Conservation (phyloP, 2,329 filamentous ascomycete genomes). For the Ophiosphaerella narmari region DNA sequence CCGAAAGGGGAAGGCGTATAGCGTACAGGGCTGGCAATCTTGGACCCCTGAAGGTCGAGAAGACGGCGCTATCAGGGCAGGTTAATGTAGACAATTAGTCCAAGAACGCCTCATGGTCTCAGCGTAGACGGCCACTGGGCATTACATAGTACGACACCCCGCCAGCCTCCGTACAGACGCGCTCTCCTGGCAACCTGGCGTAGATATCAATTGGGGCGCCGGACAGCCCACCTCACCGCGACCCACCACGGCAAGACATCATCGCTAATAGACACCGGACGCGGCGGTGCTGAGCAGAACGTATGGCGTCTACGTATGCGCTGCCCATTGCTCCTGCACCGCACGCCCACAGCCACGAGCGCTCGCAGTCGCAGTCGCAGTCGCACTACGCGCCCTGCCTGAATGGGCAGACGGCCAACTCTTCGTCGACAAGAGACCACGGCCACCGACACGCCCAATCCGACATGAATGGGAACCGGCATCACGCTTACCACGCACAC, state of each 20-base stretch:
- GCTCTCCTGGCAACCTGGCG: neutral
- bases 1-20: slow-evolving; percentile 21
- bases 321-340: slow-evolving; percentile 44
- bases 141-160: neutral
- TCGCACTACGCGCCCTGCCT: slow-evolving; percentile 24
- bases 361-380: slow-evolving; percentile 49
- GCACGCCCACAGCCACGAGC: slow-evolving; percentile 43
- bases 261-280: slow-evolving; percentile 17
- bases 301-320: slow-evolving; percentile 54
- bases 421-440: slow-evolving; percentile 29
- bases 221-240: slow-evolving; percentile 13
- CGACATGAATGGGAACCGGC: slow-evolving; percentile 41
- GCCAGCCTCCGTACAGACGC: neutral
- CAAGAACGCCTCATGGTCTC: slow-evolving; percentile 12
- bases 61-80: slow-evolving; percentile 12
- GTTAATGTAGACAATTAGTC: neutral
- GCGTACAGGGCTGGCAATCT: slow-evolving; percentile 16
- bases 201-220: neutral
- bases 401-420: slow-evolving; percentile 19
- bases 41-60: slow-evolving; percentile 27
- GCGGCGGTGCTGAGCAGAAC: slow-evolving; percentile 1
- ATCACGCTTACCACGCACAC: slow-evolving; percentile 35
- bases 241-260: slow-evolving; percentile 23
- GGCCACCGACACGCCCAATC: slow-evolving; percentile 39
- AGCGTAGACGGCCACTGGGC: neutral